A percentile compares a stretch with the other conserved stretches of the same genome.
Evolutionary conservation across 345 rosid species (phyloP).

Genomic region (Draba incana): DNA sequence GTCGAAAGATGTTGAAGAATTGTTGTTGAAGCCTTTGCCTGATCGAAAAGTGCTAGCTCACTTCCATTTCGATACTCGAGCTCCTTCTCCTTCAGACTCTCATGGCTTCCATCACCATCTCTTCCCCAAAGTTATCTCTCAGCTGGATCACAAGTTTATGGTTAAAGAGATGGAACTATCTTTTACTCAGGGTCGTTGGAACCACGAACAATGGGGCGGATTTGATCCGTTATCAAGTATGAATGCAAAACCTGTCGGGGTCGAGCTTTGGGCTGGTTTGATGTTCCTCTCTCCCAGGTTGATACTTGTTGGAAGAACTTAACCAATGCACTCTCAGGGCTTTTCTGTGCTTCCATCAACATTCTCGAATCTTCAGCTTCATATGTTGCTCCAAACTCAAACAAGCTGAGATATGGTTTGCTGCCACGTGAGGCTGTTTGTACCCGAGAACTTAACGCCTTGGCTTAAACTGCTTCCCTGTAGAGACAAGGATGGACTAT

Average conservation of each 20-base stretch:
- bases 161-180: constrained; percentile 83
- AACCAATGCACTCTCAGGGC: constrained; percentile 79
- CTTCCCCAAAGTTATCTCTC: constrained; percentile 82
- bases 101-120: constrained; percentile 78
- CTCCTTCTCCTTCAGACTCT: constrained; percentile 47
- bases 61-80: constrained; percentile 57
- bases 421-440: constrained; percentile 93
- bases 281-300: constrained; percentile 64
- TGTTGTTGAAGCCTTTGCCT: constrained; percentile 71
- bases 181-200: constrained; percentile 91
- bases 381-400: constrained; percentile 50
- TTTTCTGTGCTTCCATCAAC: constrained; percentile 86
- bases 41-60: constrained; percentile 73
- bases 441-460: constrained; percentile 90
- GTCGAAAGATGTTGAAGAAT: constrained; percentile 54
- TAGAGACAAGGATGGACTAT: constrained; percentile 54
- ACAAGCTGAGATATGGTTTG: constrained; percentile 66
- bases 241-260: constrained; percentile 86
- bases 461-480: constrained; percentile 93
- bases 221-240: constrained; percentile 72
- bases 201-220: constrained; percentile 85
- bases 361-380: constrained; percentile 51
- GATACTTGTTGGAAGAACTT: constrained; percentile 78
- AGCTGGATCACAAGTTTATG: constrained; percentile 66
- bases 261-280: constrained; percentile 87